Percentiles rank a stretch among this genome's conserved stretches.
phyloP scores from a whole-genome alignment of 78 protist species.

The Neovahlkampfia damariscottae region DNA sequence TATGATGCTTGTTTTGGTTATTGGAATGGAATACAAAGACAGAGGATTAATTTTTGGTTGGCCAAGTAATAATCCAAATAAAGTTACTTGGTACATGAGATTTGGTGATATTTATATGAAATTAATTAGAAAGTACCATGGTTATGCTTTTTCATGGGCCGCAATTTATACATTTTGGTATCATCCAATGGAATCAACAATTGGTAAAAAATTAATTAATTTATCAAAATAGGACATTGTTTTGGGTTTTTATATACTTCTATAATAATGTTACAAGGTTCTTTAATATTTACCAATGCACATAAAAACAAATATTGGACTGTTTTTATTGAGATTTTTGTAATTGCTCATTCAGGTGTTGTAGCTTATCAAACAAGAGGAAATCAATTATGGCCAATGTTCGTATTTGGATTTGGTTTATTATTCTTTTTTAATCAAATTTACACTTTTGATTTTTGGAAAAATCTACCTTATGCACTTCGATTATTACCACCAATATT shows the following conservation, averaged over 20 bases:
- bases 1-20: slow-evolving; percentile 1
- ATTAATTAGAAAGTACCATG: slow-evolving; percentile 14
- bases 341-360: background rate
- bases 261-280: slow-evolving; percentile 8
- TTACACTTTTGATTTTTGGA: background rate
- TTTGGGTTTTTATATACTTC: slow-evolving; percentile 10
- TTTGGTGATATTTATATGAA: no score
- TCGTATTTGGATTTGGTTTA: slow-evolving; percentile 1
- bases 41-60: background rate
- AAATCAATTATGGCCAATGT: slow-evolving; percentile 8
- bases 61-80: slow-evolving; percentile 2
- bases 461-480: no score
- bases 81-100: no score
- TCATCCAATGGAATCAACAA: slow-evolving; percentile 18
- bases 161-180: slow-evolving; percentile 12
- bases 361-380: slow-evolving; percentile 1
- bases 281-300: background rate
- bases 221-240: slow-evolving; percentile 10
- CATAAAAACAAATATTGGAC: slow-evolving; percentile 6
- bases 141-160: slow-evolving; percentile 12
- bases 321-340: slow-evolving; percentile 6
- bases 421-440: background rate
- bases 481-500: no score
- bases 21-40: background rate
- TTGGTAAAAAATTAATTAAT: no score